These are phyloP conservation scores for Phoma sp. DNA, from an alignment of 2,329 filamentous ascomycete species.

Conservation along the genomic window DNA sequence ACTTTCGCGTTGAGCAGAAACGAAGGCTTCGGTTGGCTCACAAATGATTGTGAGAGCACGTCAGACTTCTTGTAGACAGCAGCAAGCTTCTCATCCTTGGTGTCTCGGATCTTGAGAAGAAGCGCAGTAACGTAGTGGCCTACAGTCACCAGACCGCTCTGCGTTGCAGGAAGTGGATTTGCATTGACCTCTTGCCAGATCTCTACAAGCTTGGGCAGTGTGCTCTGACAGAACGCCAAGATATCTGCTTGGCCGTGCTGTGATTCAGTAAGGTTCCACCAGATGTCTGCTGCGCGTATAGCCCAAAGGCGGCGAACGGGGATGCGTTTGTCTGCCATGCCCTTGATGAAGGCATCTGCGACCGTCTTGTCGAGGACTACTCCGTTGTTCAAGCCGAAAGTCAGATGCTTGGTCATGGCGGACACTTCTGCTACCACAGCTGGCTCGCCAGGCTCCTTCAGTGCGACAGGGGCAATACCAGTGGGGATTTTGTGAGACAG, in stretches of 20 bases:
- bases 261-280: constrained; percentile 64
- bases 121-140: constrained; percentile 77
- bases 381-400: constrained; percentile 66
- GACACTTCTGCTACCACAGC: constrained; percentile 78
- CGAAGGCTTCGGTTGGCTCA: constrained; percentile 79
- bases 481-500: constrained; percentile 71
- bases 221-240: constrained; percentile 56
- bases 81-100: constrained; percentile 63
- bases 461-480: constrained; percentile 70
- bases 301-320: constrained; percentile 81
- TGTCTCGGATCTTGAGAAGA: constrained; percentile 60
- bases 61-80: constrained; percentile 67
- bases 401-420: constrained; percentile 70
- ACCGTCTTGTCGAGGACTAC: constrained; percentile 69
- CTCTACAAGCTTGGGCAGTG: constrained; percentile 65
- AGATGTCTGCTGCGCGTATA: constrained; percentile 72
- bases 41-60: constrained; percentile 70
- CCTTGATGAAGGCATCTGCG: constrained; percentile 77
- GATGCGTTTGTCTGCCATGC: constrained; percentile 82
- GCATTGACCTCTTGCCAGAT: constrained; percentile 78
- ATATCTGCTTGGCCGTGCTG: constrained; percentile 57
- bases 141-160: constrained; percentile 80
- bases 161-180: constrained; percentile 79
- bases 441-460: constrained; percentile 88
- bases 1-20: constrained; percentile 85